Evolutionary conservation across 2,329 filamentous ascomycete species (phyloP).

Genomic region (Coniochaeta ligniaria): DNA sequence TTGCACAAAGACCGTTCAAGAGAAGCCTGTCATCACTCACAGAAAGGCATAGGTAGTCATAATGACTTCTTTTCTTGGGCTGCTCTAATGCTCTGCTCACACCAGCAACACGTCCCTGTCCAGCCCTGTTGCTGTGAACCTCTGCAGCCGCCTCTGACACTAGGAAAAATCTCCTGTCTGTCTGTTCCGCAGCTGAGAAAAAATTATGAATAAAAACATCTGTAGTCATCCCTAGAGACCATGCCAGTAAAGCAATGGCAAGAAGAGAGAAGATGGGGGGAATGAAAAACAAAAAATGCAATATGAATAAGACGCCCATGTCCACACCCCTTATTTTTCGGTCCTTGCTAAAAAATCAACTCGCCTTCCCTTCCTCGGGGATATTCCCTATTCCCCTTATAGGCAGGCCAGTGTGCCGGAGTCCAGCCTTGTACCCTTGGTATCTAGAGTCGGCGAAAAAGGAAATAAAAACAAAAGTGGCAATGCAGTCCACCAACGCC

Average conservation of each 20-base stretch:
- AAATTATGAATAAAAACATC: neutral
- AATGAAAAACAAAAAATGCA: neutral
- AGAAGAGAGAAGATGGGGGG: neutral
- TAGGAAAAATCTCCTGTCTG: neutral
- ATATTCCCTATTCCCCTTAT: neutral
- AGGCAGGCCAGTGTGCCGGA: neutral
- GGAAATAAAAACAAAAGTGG: neutral
- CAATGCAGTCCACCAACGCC: neutral
- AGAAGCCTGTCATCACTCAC: neutral
- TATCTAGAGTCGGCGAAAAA: neutral
- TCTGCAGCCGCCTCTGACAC: neutral
- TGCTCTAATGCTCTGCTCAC: neutral
- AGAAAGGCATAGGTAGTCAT: neutral
- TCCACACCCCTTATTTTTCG: neutral
- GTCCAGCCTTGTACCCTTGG: neutral
- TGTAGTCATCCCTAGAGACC: neutral
- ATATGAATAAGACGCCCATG: neutral
- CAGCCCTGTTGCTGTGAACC: neutral
- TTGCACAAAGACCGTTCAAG: too few relatives aligned
- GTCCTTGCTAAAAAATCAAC: neutral
- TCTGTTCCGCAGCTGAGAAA: neutral
- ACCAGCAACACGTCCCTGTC: neutral
- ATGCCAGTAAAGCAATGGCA: constrained; percentile 1
- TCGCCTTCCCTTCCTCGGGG: neutral
- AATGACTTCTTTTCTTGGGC: neutral